Evolutionary conservation across 1,139 yeast species (phyloP).

Genomic region (Groenewaldozyma auringiensis): DNA sequence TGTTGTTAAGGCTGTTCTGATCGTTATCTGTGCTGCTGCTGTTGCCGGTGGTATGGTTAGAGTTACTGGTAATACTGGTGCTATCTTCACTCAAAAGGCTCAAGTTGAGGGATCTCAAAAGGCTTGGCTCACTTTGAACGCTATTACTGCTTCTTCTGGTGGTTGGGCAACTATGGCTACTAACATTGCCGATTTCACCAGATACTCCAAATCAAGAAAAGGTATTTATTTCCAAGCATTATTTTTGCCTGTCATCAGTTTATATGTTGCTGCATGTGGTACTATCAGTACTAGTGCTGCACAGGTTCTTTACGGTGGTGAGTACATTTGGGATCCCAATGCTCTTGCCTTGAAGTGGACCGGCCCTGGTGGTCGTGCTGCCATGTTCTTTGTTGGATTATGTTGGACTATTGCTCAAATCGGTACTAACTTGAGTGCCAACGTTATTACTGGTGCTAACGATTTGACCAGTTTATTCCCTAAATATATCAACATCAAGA

Average conservation of each 20-base stretch:
- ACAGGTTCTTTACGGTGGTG: constrained; percentile 26
- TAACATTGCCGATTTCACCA: constrained; percentile 35
- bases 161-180: constrained; percentile 38
- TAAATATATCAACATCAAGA: constrained; percentile 41
- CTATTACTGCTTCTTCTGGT: constrained; percentile 31
- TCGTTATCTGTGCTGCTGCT: constrained; percentile 30
- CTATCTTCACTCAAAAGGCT: constrained; percentile 29
- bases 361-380: constrained; percentile 25
- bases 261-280: constrained; percentile 30
- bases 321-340: constrained; percentile 21
- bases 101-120: constrained; percentile 30
- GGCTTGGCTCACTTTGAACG: constrained; percentile 30
- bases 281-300: constrained; percentile 30
- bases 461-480: constrained; percentile 45
- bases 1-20: constrained; percentile 31
- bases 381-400: constrained; percentile 40
- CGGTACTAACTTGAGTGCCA: constrained; percentile 42
- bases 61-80: constrained; percentile 24
- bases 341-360: constrained; percentile 17
- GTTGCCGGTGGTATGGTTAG: constrained; percentile 28
- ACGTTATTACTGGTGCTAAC: constrained; percentile 48
- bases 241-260: constrained; percentile 31
- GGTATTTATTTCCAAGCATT: constrained; percentile 24
- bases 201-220: constrained; percentile 24
- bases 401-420: constrained; percentile 42